These are phyloP conservation scores for Mucor irregularis DNA, from an alignment of 371 early-diverging fungal species.

Conservation along the genomic window DNA sequence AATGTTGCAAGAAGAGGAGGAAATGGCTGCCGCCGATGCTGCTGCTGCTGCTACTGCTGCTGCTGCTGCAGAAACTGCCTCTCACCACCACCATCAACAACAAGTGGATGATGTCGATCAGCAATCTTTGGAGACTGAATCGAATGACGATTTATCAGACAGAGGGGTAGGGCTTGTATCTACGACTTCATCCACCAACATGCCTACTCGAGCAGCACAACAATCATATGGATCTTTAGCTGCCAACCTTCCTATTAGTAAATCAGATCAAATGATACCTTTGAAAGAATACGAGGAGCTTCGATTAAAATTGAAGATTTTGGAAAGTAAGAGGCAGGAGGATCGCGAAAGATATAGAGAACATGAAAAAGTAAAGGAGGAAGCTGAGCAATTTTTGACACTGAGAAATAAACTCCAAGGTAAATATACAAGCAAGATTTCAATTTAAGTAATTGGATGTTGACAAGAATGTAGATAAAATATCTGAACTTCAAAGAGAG, in stretches of 20 bases:
- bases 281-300: slow-evolving; percentile 82
- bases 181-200: slow-evolving; percentile 10
- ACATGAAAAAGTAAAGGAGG: slow-evolving; percentile 72
- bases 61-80: background rate
- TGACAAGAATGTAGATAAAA: slow-evolving; percentile 43
- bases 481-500: slow-evolving; percentile 74
- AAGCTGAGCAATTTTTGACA: slow-evolving; percentile 72
- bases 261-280: slow-evolving; percentile 53
- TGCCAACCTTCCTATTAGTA: slow-evolving; percentile 36
- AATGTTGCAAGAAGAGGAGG: slow-evolving; percentile 10
- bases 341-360: slow-evolving; percentile 77
- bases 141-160: background rate
- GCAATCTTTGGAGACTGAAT: slow-evolving; percentile 2
- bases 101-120: slow-evolving; percentile 15
- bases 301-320: slow-evolving; percentile 70
- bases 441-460: background rate
- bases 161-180: slow-evolving; percentile 5
- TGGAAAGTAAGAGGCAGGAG: slow-evolving; percentile 82
- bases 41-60: no score
- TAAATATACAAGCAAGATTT: background rate
- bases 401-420: slow-evolving; percentile 70
- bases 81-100: slow-evolving; percentile 5
- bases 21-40: slow-evolving; percentile 3
- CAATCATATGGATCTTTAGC: slow-evolving; percentile 36
- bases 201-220: slow-evolving; percentile 12